These are phyloP conservation scores for Zygosaccharomyces kombuchaensis DNA, from an alignment of 805 yeast species.

Conservation along the genomic window DNA sequence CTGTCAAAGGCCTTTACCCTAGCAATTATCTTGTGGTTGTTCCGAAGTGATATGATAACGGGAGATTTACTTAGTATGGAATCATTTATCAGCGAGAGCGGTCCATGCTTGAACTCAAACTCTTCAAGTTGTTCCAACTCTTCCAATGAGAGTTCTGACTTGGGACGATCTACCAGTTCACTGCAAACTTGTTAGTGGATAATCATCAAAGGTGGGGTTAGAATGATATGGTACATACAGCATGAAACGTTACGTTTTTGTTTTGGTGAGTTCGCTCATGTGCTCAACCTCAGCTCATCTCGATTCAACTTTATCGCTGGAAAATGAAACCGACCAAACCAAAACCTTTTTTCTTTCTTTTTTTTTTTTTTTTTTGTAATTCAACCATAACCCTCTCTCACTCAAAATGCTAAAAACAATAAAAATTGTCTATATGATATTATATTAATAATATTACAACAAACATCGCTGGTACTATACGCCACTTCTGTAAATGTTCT, in stretches of 20 bases:
- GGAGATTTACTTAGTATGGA: conserved; percentile 73
- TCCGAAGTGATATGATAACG: conserved; percentile 83
- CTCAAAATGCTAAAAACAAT: no score
- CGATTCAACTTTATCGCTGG: not conserved
- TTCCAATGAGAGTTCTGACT: conserved; percentile 70
- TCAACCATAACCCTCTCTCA: not conserved
- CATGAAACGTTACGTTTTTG: not conserved
- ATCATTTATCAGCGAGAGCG: conserved; percentile 79
- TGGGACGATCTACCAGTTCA: conserved; percentile 67
- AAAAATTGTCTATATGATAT: not conserved
- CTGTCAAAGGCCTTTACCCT: conserved; percentile 93
- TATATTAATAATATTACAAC: not conserved
- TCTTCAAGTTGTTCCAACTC: conserved; percentile 83
- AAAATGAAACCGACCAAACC: not conserved
- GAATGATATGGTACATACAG: conserved; percentile 4
- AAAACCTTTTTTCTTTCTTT: not conserved
- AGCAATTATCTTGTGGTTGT: conserved; percentile 87
- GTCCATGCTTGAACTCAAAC: conserved; percentile 86
- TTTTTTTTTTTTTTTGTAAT: no score
- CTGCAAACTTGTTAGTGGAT: conserved; percentile 30
- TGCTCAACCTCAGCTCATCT: not conserved
- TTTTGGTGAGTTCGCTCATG: not conserved
- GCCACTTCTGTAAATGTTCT: conserved; percentile 71
- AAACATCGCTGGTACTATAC: conserved; percentile 36
- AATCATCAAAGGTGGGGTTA: not conserved